Conservation (phyloP, 345 rosid genomes). For the Populus davidiana region DNA sequence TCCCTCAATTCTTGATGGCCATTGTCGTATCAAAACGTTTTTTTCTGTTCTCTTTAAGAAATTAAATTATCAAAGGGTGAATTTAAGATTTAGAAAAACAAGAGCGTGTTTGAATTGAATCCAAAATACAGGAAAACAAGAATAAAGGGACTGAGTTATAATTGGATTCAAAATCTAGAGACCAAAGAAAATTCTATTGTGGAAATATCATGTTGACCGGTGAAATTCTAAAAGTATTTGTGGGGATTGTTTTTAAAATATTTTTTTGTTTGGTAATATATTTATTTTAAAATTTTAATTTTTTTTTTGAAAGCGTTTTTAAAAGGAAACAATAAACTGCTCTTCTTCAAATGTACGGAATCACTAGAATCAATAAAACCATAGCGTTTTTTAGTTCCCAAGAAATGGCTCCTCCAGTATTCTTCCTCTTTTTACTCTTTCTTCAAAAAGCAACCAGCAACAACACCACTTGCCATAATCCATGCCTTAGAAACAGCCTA, state of each 20-base stretch:
- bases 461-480: slow-evolving; percentile 9
- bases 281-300: no score
- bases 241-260: no score
- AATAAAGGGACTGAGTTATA: not conserved
- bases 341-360: not conserved
- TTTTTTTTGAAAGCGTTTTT: no score
- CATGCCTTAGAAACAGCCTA: not conserved
- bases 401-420: not conserved
- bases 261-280: no score
- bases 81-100: not conserved
- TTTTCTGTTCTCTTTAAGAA: not conserved
- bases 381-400: not conserved
- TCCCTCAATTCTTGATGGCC: not conserved
- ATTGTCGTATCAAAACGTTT: not conserved
- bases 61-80: not conserved
- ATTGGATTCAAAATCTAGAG: not conserved
- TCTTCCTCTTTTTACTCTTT: not conserved
- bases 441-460: not conserved
- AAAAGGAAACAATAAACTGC: not conserved
- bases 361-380: not conserved
- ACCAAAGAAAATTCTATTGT: not conserved
- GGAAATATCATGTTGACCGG: not conserved
- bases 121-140: not conserved
- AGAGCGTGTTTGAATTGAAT: not conserved
- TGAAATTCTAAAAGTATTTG: not conserved